These are phyloP conservation scores for Fragilariopsis cylindrus DNA, from an alignment of 108 stramenopile species.

Conservation along the genomic window DNA sequence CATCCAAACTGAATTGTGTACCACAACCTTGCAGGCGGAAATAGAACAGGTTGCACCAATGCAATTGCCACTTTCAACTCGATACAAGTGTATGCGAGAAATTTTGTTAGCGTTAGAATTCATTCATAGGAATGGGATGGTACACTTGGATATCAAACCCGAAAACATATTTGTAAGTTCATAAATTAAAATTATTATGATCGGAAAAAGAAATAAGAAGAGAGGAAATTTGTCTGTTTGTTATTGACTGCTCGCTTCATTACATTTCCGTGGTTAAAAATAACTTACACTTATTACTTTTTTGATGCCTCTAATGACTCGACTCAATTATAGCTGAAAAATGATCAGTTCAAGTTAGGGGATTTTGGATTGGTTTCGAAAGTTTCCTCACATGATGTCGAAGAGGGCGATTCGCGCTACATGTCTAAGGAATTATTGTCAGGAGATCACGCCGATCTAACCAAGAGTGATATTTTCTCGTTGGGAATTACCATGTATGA, in stretches of 20 bases:
- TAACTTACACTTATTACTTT: not conserved
- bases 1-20: slow-evolving; percentile 86
- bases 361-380: slow-evolving; percentile 91
- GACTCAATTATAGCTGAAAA: slow-evolving; percentile 53
- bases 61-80: slow-evolving; percentile 37
- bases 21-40: slow-evolving; percentile 59
- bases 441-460: slow-evolving; percentile 86
- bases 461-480: slow-evolving; percentile 94
- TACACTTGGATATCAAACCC: slow-evolving; percentile 95
- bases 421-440: slow-evolving; percentile 92
- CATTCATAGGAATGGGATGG: slow-evolving; percentile 83
- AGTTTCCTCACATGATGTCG: slow-evolving; percentile 68
- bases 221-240: too few species aligned
- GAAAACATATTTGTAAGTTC: slow-evolving; percentile 83
- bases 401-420: slow-evolving; percentile 95
- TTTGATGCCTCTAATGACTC: not conserved
- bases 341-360: slow-evolving; percentile 89
- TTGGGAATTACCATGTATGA: slow-evolving; percentile 90
- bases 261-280: not conserved
- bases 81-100: slow-evolving; percentile 84
- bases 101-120: slow-evolving; percentile 85
- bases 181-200: not conserved
- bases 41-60: slow-evolving; percentile 30
- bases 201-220: too few species aligned
- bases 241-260: too few species aligned